A percentile compares a stretch with the other conserved stretches of the same genome.
Conservation (phyloP, 257 asterid genomes). For the Fraxinus pennsylvanica region DNA sequence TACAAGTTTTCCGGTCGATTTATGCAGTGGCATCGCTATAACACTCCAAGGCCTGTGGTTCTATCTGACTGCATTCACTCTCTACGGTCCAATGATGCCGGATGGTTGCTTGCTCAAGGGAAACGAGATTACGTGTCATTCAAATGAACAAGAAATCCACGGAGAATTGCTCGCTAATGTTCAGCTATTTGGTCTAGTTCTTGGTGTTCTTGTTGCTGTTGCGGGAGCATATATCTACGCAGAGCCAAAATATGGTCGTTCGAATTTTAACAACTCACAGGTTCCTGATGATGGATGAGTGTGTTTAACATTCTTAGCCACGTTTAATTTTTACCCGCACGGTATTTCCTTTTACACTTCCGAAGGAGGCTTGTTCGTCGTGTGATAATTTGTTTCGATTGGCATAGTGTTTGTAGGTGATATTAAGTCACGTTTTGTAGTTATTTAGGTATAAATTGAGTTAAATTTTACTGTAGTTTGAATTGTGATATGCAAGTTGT, state of each 20-base stretch:
- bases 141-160: constrained; percentile 53
- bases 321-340: background rate
- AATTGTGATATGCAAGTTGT: background rate
- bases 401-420: background rate
- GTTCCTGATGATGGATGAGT: constrained; percentile 37
- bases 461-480: background rate
- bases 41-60: constrained; percentile 98
- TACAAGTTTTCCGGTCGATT: constrained; percentile 71
- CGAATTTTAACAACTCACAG: constrained; percentile 23
- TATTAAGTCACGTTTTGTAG: background rate
- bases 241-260: constrained; percentile 39
- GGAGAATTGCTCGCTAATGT: constrained; percentile 80
- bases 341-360: background rate
- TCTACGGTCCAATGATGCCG: constrained; percentile 96
- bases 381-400: background rate
- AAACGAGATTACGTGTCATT: constrained; percentile 51
- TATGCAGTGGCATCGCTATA: constrained; percentile 67
- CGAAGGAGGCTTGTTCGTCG: background rate
- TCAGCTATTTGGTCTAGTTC: constrained; percentile 62
- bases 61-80: constrained; percentile 94
- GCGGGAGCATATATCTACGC: constrained; percentile 57
- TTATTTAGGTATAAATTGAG: background rate
- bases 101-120: constrained; percentile 64
- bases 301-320: background rate
- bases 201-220: constrained; percentile 55